Base-by-base conservation (phyloP, 2,329 filamentous ascomycete genomes). In the Diaporthe citri region DNA sequence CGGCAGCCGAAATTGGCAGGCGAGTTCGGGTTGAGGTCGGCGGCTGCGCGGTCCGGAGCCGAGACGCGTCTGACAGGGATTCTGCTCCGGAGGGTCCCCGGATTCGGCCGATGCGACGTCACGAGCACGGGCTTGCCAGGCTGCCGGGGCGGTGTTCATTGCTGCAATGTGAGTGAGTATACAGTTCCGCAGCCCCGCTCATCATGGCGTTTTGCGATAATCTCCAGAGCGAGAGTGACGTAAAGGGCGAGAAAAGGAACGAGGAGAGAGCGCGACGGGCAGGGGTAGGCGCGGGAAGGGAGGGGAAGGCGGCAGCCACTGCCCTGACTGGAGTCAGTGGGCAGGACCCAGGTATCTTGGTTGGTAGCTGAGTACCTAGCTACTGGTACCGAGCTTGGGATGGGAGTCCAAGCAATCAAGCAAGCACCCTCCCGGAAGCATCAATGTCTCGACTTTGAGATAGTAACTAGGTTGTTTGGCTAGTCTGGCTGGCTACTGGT, bases 261-360 rank as follows among this genome's bases (percentile, higher is more conserved):
- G 48, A 57, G 15, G 41, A 62, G 67, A 59, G 8, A 55, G 39
- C 73, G 73, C 73, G 67, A 57, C 67, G 73, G 34, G 52, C 73
- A 74, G 73, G 73, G 67, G 73, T 74, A 6, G 46, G 59, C 59
- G 73, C 62, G 73, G 43, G 39, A 59, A 39, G 67, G 51, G 31
- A 31, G 52, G 46, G 51, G 31, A n/a, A 59, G 46, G 66, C 48
- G 69, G 56, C 41, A 59, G 72, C 51, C 72, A 67, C 43, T 56
- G 66, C 59, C 36, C 36, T 52, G 51, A 46, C 41, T 22, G 57
- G 34, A 74, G 22, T n/a, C 39, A 55, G 25, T 34, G 60, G 25
- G 36, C 57, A 28, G 57, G 34, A 13, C 31, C n/a, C 13, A 15
- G 43, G 31, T 28, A 51, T 20, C 41, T 22, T 20, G 22, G 36